These are phyloP conservation scores for Cladosporium sp. DNA, from an alignment of 2,329 filamentous ascomycete genomes.

Conservation along the genomic window DNA sequence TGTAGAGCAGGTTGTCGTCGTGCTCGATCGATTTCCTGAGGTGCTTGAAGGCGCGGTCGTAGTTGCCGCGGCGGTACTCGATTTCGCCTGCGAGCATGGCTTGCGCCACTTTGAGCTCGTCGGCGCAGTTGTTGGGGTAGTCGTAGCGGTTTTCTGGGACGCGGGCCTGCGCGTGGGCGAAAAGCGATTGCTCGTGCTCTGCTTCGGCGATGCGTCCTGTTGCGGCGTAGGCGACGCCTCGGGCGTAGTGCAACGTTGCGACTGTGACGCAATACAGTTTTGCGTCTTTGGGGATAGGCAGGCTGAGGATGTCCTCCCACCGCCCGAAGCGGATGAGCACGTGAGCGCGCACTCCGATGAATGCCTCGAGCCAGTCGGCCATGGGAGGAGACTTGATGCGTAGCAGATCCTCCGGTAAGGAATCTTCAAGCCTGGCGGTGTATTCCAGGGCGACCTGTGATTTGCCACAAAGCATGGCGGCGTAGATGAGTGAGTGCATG, in stretches of 20 bases:
- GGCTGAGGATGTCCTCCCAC: slow-evolving; percentile 59
- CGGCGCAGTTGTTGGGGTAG: slow-evolving; percentile 60
- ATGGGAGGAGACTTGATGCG: slow-evolving; percentile 62
- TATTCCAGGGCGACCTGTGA: slow-evolving; percentile 57
- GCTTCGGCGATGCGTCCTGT: slow-evolving; percentile 51
- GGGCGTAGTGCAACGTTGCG: slow-evolving; percentile 62
- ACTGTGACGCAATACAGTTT: slow-evolving; percentile 63
- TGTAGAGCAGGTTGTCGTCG: slow-evolving; percentile 59
- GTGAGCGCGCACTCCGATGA: slow-evolving; percentile 61
- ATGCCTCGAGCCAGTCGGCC: slow-evolving; percentile 73
- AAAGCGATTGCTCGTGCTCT: slow-evolving; percentile 44
- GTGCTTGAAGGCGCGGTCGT: slow-evolving; percentile 51
- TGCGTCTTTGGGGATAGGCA: slow-evolving; percentile 52
- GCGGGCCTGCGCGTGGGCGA: slow-evolving; percentile 32
- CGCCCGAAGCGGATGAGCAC: slow-evolving; percentile 65
- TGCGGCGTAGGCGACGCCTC: slow-evolving; percentile 60
- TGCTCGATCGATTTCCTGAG: slow-evolving; percentile 51
- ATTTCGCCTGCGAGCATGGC: slow-evolving; percentile 69
- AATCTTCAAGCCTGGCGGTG: slow-evolving; percentile 51
- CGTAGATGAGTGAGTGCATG: slow-evolving; percentile 69
- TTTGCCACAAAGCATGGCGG: slow-evolving; percentile 70
- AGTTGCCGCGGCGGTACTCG: slow-evolving; percentile 58
- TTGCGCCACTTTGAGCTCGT: slow-evolving; percentile 54
- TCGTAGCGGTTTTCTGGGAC: slow-evolving; percentile 58
- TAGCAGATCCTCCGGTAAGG: slow-evolving; percentile 58